These are phyloP conservation scores for Lentinula boryana DNA, from an alignment of 768 basidiomycete genomes.

Conservation along the genomic window DNA sequence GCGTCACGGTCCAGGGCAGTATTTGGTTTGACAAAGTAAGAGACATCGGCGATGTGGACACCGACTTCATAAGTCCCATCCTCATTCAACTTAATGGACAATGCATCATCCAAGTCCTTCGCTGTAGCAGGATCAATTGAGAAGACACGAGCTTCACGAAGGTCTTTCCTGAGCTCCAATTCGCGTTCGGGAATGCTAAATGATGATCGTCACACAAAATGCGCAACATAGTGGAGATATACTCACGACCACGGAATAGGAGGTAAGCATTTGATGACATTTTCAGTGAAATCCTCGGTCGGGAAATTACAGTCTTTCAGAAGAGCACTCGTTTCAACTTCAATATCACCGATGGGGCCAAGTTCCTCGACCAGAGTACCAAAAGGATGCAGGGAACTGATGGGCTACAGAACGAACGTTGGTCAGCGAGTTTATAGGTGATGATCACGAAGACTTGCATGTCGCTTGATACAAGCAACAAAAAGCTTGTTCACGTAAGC, in stretches of 20 bases:
- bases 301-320: constrained; percentile 99
- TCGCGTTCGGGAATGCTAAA: constrained; percentile 83
- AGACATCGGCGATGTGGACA: constrained; percentile 95
- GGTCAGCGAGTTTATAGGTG: not conserved
- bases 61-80: constrained; percentile 92
- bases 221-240: not conserved
- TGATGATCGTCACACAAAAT: constrained; percentile 9
- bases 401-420: constrained; percentile 47
- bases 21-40: constrained; percentile 90
- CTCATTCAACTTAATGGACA: constrained; percentile 84
- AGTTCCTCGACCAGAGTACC: constrained; percentile 97
- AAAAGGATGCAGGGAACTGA: constrained; percentile 97
- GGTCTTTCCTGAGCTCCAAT: constrained; percentile 80
- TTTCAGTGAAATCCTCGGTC: constrained; percentile 93
- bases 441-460: constrained; percentile 48
- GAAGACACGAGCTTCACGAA: constrained; percentile 82
- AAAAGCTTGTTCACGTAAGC: constrained; percentile 87
- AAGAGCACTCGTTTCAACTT: constrained; percentile 95
- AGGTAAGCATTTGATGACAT: constrained; percentile 91
- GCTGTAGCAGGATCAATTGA: constrained; percentile 89
- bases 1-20: constrained; percentile 98
- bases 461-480: constrained; percentile 97
- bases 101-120: constrained; percentile 91
- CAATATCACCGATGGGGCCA: constrained; percentile 96
- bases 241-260: constrained; percentile 91